Percentiles rank a stretch among this genome's conserved stretches.
phyloP scores from a whole-genome alignment of 2,329 filamentous ascomycete genomes.

The Stagonosporopsis rhizophila region DNA sequence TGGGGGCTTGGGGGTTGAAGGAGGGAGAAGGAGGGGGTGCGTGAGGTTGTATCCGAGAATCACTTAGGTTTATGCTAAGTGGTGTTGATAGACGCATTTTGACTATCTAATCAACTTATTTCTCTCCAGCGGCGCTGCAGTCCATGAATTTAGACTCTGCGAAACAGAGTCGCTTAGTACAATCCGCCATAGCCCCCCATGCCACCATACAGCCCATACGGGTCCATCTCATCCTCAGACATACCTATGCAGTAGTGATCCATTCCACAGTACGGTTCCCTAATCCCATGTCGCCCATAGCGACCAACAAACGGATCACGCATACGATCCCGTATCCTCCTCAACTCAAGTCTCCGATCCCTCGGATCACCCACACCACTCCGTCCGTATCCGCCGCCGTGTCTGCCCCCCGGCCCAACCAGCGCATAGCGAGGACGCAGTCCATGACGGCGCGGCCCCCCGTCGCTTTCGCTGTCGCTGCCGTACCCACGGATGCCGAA shows the following conservation, averaged over 20 bases:
- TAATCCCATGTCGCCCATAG: too few relatives aligned
- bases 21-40: slow-evolving; percentile 8
- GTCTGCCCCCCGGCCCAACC: background rate
- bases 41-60: background rate
- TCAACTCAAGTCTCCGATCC: too few relatives aligned
- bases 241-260: background rate
- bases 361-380: too few relatives aligned
- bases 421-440: too few relatives aligned
- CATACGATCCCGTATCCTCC: too few relatives aligned
- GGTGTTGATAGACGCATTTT: background rate
- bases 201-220: background rate
- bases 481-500: background rate
- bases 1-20: slow-evolving; percentile 56
- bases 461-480: background rate
- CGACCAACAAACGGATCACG: too few relatives aligned
- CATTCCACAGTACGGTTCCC: background rate
- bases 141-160: too few relatives aligned
- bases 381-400: background rate
- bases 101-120: too few relatives aligned
- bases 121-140: too few relatives aligned
- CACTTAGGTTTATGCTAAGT: background rate
- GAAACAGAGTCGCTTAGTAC: background rate
- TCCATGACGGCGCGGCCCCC: background rate
- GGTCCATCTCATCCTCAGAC: background rate
- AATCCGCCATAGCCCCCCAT: background rate